Percentiles rank a stretch among this genome's conserved stretches.
Conservation (phyloP, 1,284 basidiomycete genomes). For the Puccinia triticina region DNA sequence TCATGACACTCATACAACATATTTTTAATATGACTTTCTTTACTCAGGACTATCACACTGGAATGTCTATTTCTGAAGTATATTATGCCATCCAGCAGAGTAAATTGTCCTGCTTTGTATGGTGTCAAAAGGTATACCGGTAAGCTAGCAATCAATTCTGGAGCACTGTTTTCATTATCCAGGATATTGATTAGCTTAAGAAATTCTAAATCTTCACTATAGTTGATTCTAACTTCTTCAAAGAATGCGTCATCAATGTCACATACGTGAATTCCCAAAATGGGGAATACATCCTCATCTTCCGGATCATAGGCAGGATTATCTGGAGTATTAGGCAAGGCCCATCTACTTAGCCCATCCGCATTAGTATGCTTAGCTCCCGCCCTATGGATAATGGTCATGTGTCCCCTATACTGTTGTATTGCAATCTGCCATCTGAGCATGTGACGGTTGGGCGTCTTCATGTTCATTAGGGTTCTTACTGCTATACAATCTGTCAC, state of each 20-base stretch:
- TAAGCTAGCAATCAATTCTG: neutral
- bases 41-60: neutral
- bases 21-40: neutral
- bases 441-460: neutral
- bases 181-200: no score
- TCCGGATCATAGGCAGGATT: no score
- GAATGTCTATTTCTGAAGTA: neutral
- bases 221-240: no score
- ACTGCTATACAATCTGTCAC: neutral
- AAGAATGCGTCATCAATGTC: no score
- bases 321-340: no score
- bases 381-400: neutral
- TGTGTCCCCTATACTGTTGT: neutral
- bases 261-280: neutral
- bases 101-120: neutral
- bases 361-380: neutral
- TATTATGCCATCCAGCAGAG: neutral
- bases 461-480: conserved; percentile 11
- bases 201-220: no score
- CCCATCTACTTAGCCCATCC: neutral
- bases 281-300: neutral
- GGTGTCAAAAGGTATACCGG: neutral
- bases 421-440: conserved; percentile 13
- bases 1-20: neutral
- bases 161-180: no score